Evolutionary conservation across 2,329 filamentous ascomycete species (phyloP).

Genomic region (Penicillium verrucosum): DNA sequence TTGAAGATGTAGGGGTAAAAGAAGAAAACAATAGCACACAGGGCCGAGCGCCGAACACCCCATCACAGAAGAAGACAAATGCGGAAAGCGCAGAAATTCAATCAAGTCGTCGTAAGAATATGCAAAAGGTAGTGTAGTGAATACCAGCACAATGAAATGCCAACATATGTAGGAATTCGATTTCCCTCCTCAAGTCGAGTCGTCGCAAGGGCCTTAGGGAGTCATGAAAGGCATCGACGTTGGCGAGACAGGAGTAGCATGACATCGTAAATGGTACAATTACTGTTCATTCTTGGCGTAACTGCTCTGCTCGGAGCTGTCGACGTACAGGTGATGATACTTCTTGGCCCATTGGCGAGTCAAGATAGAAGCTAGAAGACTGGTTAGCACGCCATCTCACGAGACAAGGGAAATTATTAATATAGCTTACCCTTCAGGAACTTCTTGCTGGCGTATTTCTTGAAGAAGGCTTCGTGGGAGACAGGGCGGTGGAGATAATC

Average conservation of each 20-base stretch:
- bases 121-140: slow-evolving; percentile 38
- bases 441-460: slow-evolving; percentile 99
- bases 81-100: slow-evolving; percentile 34
- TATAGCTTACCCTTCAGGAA: slow-evolving; percentile 82
- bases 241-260: slow-evolving; percentile 24
- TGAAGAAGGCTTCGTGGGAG: slow-evolving; percentile 95
- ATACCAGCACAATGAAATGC: slow-evolving; percentile 44
- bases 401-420: background rate
- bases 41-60: slow-evolving; percentile 35
- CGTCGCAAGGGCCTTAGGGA: slow-evolving; percentile 21
- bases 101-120: slow-evolving; percentile 41
- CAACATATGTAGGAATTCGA: slow-evolving; percentile 37
- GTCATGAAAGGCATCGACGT: slow-evolving; percentile 25
- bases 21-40: slow-evolving; percentile 23
- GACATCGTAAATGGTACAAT: slow-evolving; percentile 25
- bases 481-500: slow-evolving; percentile 92
- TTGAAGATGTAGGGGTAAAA: slow-evolving; percentile 17
- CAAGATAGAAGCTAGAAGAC: slow-evolving; percentile 72
- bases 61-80: slow-evolving; percentile 33
- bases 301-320: slow-evolving; percentile 34
- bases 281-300: slow-evolving; percentile 35
- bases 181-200: slow-evolving; percentile 24
- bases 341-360: slow-evolving; percentile 92
- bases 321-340: slow-evolving; percentile 49
- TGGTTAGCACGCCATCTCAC: slow-evolving; percentile 19